Evolutionary conservation across 805 yeast genomes (phyloP).

Genomic region (Starmerella floris): DNA sequence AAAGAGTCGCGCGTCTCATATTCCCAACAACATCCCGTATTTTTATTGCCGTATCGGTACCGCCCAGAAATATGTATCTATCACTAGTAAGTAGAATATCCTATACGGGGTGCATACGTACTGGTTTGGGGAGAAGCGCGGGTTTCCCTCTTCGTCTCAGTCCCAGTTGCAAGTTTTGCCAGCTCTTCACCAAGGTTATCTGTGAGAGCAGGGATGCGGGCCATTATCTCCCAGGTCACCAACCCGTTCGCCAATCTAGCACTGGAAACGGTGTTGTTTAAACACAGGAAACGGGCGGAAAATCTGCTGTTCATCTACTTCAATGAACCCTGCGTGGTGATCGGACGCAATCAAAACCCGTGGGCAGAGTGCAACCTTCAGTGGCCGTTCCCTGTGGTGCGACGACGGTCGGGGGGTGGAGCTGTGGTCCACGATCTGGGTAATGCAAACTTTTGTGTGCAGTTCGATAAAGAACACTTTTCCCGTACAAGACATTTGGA

Average conservation of each 20-base stretch:
- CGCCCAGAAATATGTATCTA: too few species aligned
- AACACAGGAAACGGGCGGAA: constrained; percentile 22
- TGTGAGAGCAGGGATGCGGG: constrained; percentile 7
- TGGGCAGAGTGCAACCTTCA: constrained; percentile 71
- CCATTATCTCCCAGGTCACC: constrained; percentile 43
- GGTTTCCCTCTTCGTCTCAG: too few species aligned
- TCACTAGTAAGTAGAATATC: too few species aligned
- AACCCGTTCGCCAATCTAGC: constrained; percentile 71
- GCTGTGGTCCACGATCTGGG: constrained; percentile 91
- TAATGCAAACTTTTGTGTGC: constrained; percentile 72
- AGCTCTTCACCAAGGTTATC: too few species aligned
- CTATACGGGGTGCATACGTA: too few species aligned
- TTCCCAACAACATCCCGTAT: too few species aligned
- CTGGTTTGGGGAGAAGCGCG: too few species aligned
- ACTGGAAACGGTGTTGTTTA: constrained; percentile 65
- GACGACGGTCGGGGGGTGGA: constrained; percentile 91
- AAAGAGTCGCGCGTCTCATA: too few species aligned
- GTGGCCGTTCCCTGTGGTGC: constrained; percentile 50
- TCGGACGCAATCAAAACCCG: constrained; percentile 93
- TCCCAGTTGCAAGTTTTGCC: too few species aligned
- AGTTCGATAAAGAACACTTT: constrained; percentile 56
- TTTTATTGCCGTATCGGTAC: too few species aligned
- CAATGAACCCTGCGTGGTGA: constrained; percentile 75
- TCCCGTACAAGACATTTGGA: constrained; percentile 40
- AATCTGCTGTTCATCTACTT: constrained; percentile 58